A percentile compares a stretch with the other conserved stretches of the same genome.
phyloP scores from a whole-genome alignment of 306 rosid species.

The Malus asiatica region DNA sequence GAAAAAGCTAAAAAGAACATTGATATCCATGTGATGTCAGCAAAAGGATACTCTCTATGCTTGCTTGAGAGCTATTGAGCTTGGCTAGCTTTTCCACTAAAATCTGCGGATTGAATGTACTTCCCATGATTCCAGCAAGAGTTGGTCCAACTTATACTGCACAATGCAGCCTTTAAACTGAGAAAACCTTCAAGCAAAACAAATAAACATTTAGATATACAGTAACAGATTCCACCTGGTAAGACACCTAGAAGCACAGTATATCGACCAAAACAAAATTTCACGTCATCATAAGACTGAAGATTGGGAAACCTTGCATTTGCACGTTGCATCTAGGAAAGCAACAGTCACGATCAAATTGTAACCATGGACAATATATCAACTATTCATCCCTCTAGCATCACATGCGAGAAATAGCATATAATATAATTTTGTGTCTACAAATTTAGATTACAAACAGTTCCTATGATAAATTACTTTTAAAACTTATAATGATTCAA shows the following conservation, averaged over 20 bases:
- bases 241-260: background rate
- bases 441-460: background rate
- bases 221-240: background rate
- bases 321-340: background rate
- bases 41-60: conserved; percentile 99
- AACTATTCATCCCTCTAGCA: too few relatives aligned
- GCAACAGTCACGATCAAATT: background rate
- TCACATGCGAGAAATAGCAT: background rate
- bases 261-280: background rate
- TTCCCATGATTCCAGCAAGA: conserved; percentile 58
- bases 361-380: background rate
- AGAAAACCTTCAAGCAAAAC: conserved; percentile 29
- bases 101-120: conserved; percentile 96
- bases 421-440: background rate
- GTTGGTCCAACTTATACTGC: conserved; percentile 23
- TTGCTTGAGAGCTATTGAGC: conserved; percentile 88
- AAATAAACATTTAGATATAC: background rate
- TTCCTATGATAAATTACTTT: background rate
- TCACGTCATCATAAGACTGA: background rate
- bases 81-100: conserved; percentile 85
- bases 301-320: background rate
- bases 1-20: background rate
- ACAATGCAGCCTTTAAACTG: conserved; percentile 20
- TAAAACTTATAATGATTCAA: background rate
- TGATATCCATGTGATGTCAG: conserved; percentile 10